Evolutionary conservation across 352 stramenopile genomes (phyloP).

Genomic region (Globisporangium perplexum): DNA sequence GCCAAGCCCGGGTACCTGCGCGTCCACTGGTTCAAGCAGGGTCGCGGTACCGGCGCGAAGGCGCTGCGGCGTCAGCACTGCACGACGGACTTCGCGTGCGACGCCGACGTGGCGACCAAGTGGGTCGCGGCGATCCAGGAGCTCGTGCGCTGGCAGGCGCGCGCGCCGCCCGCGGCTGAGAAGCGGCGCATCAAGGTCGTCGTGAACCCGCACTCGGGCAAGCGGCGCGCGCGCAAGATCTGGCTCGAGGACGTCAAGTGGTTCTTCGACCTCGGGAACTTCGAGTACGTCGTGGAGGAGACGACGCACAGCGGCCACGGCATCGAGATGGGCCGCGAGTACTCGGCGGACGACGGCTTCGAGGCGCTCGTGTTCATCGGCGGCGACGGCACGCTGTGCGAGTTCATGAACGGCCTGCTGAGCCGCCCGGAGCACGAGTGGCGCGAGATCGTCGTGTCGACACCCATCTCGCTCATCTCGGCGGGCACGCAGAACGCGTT

Average conservation of each 20-base stretch:
- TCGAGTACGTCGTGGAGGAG: slow-evolving; percentile 71
- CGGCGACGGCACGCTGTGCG: slow-evolving; percentile 73
- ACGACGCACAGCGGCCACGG: slow-evolving; percentile 67
- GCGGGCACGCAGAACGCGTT: slow-evolving; percentile 79
- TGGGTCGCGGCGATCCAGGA: slow-evolving; percentile 37
- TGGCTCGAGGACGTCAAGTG: slow-evolving; percentile 46
- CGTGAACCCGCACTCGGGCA: slow-evolving; percentile 70
- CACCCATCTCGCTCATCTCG: slow-evolving; percentile 59
- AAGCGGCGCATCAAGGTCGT: slow-evolving; percentile 67
- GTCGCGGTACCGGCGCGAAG: slow-evolving; percentile 47
- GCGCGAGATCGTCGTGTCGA: slow-evolving; percentile 65
- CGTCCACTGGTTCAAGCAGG: slow-evolving; percentile 76
- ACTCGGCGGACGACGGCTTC: slow-evolving; percentile 53
- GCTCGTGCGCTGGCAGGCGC: slow-evolving; percentile 65
- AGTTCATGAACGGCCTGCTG: slow-evolving; percentile 83
- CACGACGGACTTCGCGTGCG: slow-evolving; percentile 46
- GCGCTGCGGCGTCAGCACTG: slow-evolving; percentile 47
- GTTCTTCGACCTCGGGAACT: slow-evolving; percentile 52
- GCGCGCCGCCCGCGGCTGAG: slow-evolving; percentile 38
- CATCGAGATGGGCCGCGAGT: slow-evolving; percentile 53
- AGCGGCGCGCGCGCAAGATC: slow-evolving; percentile 52
- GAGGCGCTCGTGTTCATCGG: slow-evolving; percentile 76
- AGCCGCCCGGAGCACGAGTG: slow-evolving; percentile 57
- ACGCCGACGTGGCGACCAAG: slow-evolving; percentile 17
- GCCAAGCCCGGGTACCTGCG: slow-evolving; percentile 35